Evolutionary conservation across 176 grass and related monocot species (phyloP).

Genomic region (Microstegium vimineum): DNA sequence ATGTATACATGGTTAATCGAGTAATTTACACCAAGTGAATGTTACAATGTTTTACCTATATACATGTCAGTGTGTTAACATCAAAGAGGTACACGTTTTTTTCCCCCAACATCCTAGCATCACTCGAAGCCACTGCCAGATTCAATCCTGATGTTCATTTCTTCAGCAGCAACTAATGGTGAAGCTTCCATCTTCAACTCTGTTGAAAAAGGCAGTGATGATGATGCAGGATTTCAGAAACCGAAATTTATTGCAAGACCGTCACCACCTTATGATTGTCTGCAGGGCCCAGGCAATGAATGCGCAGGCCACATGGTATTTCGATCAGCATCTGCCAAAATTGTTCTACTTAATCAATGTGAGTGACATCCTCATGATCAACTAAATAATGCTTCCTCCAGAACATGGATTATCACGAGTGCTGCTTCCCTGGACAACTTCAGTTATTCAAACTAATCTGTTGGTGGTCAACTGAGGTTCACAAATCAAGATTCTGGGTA

Average conservation of each 20-base stretch:
- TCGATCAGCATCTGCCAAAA: conserved; percentile 11
- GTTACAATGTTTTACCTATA: conserved; percentile 5
- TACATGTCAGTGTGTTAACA: conserved; percentile 26
- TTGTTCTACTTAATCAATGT: neutral
- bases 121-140: neutral
- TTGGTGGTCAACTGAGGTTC: neutral
- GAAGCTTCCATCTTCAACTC: neutral
- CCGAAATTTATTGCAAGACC: conserved; percentile 10
- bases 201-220: neutral
- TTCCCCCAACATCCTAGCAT: neutral
- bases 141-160: neutral
- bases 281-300: conserved; percentile 21
- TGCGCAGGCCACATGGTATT: neutral
- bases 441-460: conserved; percentile 20
- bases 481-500: neutral
- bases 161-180: neutral
- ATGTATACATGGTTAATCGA: neutral
- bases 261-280: neutral
- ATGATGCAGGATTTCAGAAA: neutral
- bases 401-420: neutral
- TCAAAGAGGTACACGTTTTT: neutral
- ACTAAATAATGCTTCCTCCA: neutral
- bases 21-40: neutral
- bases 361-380: neutral
- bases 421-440: neutral